phyloP scores from a whole-genome alignment of 2,329 filamentous ascomycete genomes.

The Stylonectria norvegica region DNA sequence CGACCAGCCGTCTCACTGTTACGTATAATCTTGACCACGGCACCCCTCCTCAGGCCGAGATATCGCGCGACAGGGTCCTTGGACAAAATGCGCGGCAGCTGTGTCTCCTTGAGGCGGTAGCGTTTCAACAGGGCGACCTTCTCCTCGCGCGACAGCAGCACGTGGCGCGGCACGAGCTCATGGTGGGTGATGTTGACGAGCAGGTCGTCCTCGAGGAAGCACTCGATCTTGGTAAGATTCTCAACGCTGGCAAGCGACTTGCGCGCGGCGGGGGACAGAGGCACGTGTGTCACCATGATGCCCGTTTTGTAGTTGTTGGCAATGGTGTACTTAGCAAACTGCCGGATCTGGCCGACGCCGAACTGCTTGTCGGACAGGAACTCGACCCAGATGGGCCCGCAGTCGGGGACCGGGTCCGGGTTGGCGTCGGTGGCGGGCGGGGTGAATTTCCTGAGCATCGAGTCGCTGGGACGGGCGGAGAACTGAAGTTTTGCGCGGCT shows the following conservation, averaged over 20 bases:
- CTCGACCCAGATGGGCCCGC: constrained; percentile 89
- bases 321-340: constrained; percentile 79
- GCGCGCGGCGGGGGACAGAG: constrained; percentile 81
- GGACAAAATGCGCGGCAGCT: constrained; percentile 86
- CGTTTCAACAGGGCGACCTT: constrained; percentile 80
- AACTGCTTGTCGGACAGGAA: constrained; percentile 79
- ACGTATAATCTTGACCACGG: constrained; percentile 98
- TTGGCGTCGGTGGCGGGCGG: constrained; percentile 65
- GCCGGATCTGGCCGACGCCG: constrained; percentile 88
- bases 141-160: constrained; percentile 85
- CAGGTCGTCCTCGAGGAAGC: constrained; percentile 92
- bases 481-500: constrained; percentile 85
- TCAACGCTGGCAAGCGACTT: constrained; percentile 79
- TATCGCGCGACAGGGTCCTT: constrained; percentile 93
- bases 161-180: constrained; percentile 91
- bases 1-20: constrained; percentile 92
- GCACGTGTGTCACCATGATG: constrained; percentile 80
- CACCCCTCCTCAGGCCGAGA: constrained; percentile 81
- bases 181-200: constrained; percentile 98
- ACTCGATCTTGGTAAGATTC: constrained; percentile 78
- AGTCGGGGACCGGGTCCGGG: constrained; percentile 67
- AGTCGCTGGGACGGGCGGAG: constrained; percentile 76
- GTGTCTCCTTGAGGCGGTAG: constrained; percentile 95
- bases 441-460: constrained; percentile 83
- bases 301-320: constrained; percentile 82